Base-by-base conservation (phyloP, 2,329 filamentous ascomycete genomes). In the Mycosphaerella arachidis region DNA sequence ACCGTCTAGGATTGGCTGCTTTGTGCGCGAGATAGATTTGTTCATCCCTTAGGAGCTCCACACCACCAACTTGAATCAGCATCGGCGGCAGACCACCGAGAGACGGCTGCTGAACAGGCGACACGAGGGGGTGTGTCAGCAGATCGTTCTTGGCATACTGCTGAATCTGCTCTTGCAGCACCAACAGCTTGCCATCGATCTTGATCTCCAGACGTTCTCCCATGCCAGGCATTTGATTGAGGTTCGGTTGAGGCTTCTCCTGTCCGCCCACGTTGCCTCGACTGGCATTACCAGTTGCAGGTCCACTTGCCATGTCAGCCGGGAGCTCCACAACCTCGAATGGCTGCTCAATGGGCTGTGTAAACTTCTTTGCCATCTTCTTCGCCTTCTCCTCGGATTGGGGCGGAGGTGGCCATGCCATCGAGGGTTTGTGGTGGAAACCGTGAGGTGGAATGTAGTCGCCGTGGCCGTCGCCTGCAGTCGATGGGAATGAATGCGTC, bases 21-120 rank as follows among this genome's bases (percentile, higher is more conserved):
- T 97, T 97, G 75, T 99, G 94, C 0, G 93, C 94, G 13, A 97
- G 71, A 65, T 96, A 97, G 55, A 97, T 90, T 71, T 97, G 94
- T 75, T 99, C 94, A 69, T 99, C 94, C 12, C 91, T 86, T 18
- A 99, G 81, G 53, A 95, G 82, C 73, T 99, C 94, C 0, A 90
- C 92, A 5, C 93, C 92, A 43, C 93, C 94, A 1, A 88, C 87
- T 71, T 96, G 85, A 48, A 99, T 88, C 6, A 96, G 81, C 30
- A 97, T 77, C 0, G 94, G 94, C 0, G 92, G 92, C 3, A 99
- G 81, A 0, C 94, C 94, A 46, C 94, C 94, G 0, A 99, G 82
- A 0, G 91, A 92, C 1, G 93, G 87, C 67, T 97, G 92, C 70
- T 97, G 81, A 3, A 92, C 82, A 1, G 94, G 92, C 55, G 92